phyloP scores from a whole-genome alignment of 2,329 filamentous ascomycete species.

The Colletotrichum spaethianum region DNA sequence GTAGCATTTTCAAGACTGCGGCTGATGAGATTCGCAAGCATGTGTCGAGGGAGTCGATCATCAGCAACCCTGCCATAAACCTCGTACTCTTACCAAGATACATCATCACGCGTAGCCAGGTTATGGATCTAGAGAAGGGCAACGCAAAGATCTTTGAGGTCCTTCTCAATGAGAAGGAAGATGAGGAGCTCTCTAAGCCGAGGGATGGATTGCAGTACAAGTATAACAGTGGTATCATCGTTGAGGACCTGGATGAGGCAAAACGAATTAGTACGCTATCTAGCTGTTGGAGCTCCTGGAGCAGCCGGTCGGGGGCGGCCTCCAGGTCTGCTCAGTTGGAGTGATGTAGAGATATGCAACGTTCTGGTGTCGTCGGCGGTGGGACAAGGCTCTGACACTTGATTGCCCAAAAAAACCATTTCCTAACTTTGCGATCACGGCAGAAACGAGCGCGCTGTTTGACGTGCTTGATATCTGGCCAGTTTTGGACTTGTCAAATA shows the following conservation, averaged over 20 bases:
- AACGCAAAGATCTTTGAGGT: not conserved
- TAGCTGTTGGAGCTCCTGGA: not conserved
- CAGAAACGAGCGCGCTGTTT: not conserved
- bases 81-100: not conserved
- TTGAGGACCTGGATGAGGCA: not conserved
- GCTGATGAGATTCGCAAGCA: not conserved
- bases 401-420: not conserved
- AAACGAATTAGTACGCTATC: not conserved
- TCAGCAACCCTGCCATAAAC: not conserved
- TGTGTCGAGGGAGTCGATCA: not conserved
- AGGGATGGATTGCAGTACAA: not conserved
- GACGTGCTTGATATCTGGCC: not conserved
- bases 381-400: not conserved
- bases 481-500: not conserved
- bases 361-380: not conserved
- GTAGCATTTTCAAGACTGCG: not conserved
- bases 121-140: too few species aligned
- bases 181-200: not conserved
- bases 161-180: not conserved
- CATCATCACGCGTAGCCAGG: not conserved
- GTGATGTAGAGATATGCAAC: not conserved
- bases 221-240: not conserved
- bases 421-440: not conserved
- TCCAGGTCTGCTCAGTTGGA: not conserved
- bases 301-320: not conserved